These are phyloP conservation scores for Stagonosporopsis tanaceti DNA, from an alignment of 2,329 filamentous ascomycete genomes.

Conservation along the genomic window DNA sequence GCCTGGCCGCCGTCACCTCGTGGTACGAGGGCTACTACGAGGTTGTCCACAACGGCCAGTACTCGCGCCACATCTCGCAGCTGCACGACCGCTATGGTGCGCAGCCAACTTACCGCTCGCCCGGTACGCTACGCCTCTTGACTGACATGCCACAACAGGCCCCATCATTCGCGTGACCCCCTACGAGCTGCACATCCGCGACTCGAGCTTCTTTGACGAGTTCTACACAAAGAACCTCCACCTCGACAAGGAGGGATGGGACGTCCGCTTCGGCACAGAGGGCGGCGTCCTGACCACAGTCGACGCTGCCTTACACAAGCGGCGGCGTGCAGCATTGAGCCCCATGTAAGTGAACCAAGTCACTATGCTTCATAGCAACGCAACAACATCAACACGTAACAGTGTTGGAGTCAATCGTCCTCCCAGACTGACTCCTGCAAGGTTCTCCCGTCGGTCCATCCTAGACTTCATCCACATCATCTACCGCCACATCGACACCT, in stretches of 20 bases:
- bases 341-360: slow-evolving; percentile 36
- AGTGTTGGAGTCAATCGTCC: too few species aligned
- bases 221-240: slow-evolving; percentile 44
- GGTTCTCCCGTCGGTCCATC: slow-evolving; percentile 48
- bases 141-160: slow-evolving; percentile 30
- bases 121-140: background rate
- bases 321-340: slow-evolving; percentile 41
- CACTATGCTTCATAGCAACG: too few species aligned
- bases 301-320: slow-evolving; percentile 39
- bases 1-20: slow-evolving; percentile 38
- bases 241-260: slow-evolving; percentile 48
- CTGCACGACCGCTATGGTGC: slow-evolving; percentile 46
- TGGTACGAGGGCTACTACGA: slow-evolving; percentile 50
- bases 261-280: slow-evolving; percentile 42
- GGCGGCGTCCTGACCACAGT: slow-evolving; percentile 41
- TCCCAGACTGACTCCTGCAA: slow-evolving; percentile 11
- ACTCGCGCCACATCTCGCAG: slow-evolving; percentile 39
- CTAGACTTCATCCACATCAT: slow-evolving; percentile 48
- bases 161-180: slow-evolving; percentile 55
- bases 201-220: slow-evolving; percentile 50
- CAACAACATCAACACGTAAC: too few species aligned
- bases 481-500: slow-evolving; percentile 44
- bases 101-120: background rate
- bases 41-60: slow-evolving; percentile 42
- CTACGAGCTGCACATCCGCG: slow-evolving; percentile 53